These are phyloP conservation scores for Talaromyces pinophilus DNA, from an alignment of 2,329 filamentous ascomycete species.

Conservation along the genomic window DNA sequence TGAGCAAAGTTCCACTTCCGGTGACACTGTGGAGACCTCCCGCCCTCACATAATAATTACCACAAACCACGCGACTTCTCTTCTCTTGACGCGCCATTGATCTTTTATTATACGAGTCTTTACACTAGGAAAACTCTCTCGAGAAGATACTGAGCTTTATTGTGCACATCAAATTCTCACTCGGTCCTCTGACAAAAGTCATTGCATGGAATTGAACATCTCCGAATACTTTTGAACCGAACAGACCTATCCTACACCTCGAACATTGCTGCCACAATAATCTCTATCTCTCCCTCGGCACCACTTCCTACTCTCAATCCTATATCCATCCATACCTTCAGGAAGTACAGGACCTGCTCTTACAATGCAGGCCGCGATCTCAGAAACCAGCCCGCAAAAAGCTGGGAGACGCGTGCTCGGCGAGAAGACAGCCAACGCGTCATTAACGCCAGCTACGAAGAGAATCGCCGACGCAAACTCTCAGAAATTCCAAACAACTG, in stretches of 20 bases:
- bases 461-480: constrained; percentile 23
- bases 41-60: constrained; percentile 20
- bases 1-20: constrained; percentile 21
- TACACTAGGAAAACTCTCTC: neutral
- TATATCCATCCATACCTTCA: neutral
- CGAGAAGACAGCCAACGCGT: constrained; percentile 46
- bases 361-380: constrained; percentile 29
- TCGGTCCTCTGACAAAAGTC: neutral
- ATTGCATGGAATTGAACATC: constrained; percentile 1
- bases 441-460: constrained; percentile 35
- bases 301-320: neutral
- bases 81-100: constrained; percentile 22
- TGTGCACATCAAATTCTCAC: neutral
- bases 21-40: constrained; percentile 23
- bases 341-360: neutral
- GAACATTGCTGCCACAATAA: neutral
- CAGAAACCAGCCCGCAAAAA: constrained; percentile 38
- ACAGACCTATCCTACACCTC: neutral
- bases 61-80: constrained; percentile 24
- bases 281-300: neutral
- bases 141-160: neutral
- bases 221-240: neutral
- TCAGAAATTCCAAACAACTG: constrained; percentile 34
- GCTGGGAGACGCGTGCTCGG: constrained; percentile 44
- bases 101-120: neutral